Evolutionary conservation across 108 stramenopile genomes (phyloP).

Genomic region (Discostella pseudostelligera): DNA sequence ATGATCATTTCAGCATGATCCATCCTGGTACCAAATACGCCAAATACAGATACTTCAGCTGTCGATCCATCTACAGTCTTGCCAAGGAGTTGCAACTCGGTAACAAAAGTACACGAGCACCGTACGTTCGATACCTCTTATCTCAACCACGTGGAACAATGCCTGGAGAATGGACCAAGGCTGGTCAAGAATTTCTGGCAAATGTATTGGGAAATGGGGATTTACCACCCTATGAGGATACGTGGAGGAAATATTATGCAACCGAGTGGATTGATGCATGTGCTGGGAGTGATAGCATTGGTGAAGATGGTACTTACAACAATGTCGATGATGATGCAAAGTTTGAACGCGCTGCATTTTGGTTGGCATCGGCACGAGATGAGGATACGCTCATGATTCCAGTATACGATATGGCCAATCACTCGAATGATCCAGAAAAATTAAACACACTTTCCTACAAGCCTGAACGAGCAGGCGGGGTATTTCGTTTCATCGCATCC

Average conservation of each 20-base stretch:
- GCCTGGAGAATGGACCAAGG: conserved; percentile 39
- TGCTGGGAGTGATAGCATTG: conserved; percentile 1
- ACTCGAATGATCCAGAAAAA: conserved; percentile 39
- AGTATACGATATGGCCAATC: conserved; percentile 52
- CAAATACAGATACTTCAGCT: conserved; percentile 20
- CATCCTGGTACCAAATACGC: conserved; percentile 31
- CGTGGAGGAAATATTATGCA: conserved; percentile 16
- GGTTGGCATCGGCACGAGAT: conserved; percentile 25
- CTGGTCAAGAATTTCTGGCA: conserved; percentile 27
- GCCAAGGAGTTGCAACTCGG: conserved; percentile 41
- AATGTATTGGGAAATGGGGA: conserved; percentile 15
- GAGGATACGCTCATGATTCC: conserved; percentile 46
- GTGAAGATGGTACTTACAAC: not conserved
- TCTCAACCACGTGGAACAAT: conserved; percentile 25
- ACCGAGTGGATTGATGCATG: conserved; percentile 18
- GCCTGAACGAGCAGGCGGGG: conserved; percentile 18
- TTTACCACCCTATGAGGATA: conserved; percentile 33
- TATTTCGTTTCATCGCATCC: conserved; percentile 33
- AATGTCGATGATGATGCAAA: conserved; percentile 2
- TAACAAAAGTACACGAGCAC: conserved; percentile 27
- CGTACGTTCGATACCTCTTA: conserved; percentile 48
- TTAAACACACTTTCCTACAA: conserved; percentile 43
- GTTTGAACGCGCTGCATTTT: conserved; percentile 20
- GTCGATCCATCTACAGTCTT: conserved; percentile 30
- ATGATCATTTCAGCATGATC: conserved; percentile 15